phyloP scores from a whole-genome alignment of 1,284 basidiomycete species.

The Tilletia indica region DNA sequence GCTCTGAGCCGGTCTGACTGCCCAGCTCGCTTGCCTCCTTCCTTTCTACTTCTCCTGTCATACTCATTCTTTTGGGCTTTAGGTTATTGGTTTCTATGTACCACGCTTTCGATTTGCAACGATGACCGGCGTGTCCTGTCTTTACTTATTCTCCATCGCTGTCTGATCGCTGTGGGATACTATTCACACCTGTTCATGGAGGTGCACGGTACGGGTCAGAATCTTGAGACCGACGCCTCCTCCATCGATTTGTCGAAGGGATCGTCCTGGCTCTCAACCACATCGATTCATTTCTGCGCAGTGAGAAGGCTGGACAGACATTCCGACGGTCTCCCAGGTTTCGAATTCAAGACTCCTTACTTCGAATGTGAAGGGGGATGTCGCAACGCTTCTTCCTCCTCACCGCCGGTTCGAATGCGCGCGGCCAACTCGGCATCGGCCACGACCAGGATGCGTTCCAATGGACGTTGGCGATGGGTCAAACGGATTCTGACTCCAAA shows the following conservation, averaged over 20 bases:
- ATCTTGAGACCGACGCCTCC: too few relatives aligned
- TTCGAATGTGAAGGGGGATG: too few relatives aligned
- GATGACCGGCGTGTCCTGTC: neutral
- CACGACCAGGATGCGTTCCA: constrained; percentile 9
- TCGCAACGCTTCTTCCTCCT: constrained; percentile 7
- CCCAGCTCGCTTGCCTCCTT: too few relatives aligned
- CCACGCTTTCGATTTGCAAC: neutral
- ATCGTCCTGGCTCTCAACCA: neutral
- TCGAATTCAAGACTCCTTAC: too few relatives aligned
- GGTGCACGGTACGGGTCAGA: too few relatives aligned
- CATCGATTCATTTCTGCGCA: neutral
- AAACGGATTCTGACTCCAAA: neutral
- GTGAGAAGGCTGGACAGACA: neutral
- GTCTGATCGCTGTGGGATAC: too few relatives aligned
- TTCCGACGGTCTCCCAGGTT: too few relatives aligned
- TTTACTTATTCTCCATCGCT: too few relatives aligned
- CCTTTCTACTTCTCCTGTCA: neutral
- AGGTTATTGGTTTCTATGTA: neutral
- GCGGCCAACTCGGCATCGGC: constrained; percentile 21
- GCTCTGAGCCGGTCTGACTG: neutral
- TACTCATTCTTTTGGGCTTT: neutral
- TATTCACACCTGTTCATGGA: too few relatives aligned
- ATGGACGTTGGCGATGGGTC: neutral
- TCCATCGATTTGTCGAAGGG: too few relatives aligned
- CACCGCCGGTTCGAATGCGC: constrained; percentile 22